phyloP scores from a whole-genome alignment of 305 asterid species.

The Rubia tinctorum region DNA sequence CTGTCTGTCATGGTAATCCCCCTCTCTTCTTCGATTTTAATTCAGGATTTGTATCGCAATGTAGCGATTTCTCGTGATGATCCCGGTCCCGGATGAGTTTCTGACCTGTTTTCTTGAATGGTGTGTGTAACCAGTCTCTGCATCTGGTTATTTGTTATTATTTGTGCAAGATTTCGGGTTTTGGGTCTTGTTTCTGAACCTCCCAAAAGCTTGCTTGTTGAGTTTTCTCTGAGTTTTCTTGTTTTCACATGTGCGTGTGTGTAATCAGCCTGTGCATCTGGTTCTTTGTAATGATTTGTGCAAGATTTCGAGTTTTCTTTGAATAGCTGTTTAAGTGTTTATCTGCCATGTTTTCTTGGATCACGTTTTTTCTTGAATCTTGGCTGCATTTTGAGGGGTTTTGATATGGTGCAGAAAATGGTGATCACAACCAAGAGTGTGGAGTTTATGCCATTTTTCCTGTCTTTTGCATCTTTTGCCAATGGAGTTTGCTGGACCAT shows the following conservation, averaged over 20 bases:
- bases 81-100: neutral
- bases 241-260: too few relatives aligned
- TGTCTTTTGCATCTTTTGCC: slow-evolving; percentile 49
- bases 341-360: too few relatives aligned
- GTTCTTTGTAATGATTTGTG: neutral
- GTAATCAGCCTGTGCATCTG: too few relatives aligned
- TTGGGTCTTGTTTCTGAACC: too few relatives aligned
- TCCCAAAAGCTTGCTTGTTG: too few relatives aligned
- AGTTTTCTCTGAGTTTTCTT: too few relatives aligned
- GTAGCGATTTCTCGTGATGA: too few relatives aligned
- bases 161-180: too few relatives aligned
- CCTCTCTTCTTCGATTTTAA: neutral
- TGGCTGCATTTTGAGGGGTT: neutral
- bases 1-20: slow-evolving; percentile 65
- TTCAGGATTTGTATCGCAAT: neutral
- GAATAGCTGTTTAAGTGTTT: too few relatives aligned
- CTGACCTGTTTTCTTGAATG: neutral
- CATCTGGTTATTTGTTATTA: too few relatives aligned
- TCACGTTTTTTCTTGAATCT: neutral
- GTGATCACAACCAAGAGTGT: slow-evolving; percentile 65
- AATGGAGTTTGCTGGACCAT: slow-evolving; percentile 60
- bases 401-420: slow-evolving; percentile 38
- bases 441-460: slow-evolving; percentile 67
- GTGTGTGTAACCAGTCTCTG: too few relatives aligned
- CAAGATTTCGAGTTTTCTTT: neutral